These are phyloP conservation scores for Helianthus annuus DNA, from an alignment of 129 eudicot genomes.

Conservation along the genomic window DNA sequence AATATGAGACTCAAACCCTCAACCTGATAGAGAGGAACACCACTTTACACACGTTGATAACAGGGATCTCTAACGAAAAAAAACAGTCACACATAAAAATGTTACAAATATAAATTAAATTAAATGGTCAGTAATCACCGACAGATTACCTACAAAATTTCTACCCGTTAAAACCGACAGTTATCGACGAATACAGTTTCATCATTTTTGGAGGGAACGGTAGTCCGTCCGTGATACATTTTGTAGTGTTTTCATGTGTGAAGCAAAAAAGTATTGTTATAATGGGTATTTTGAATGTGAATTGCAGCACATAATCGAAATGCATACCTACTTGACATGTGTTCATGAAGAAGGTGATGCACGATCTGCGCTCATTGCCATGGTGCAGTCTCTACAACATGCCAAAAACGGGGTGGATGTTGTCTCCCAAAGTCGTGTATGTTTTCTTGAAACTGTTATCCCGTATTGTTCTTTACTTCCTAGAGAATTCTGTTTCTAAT, in stretches of 20 bases:
- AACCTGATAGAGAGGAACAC: too few relatives aligned
- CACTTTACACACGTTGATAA: too few relatives aligned
- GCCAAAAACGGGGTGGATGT: slow-evolving; percentile 97
- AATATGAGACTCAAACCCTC: too few relatives aligned
- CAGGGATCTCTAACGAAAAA: too few relatives aligned
- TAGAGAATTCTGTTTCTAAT: slow-evolving; percentile 9
- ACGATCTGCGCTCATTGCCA: slow-evolving; percentile 90
- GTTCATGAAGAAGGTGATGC: slow-evolving; percentile 99
- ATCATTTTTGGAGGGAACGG: too few relatives aligned
- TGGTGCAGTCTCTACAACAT: slow-evolving; percentile 93
- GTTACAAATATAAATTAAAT: too few relatives aligned
- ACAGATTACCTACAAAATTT: too few relatives aligned
- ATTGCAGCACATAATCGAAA: slow-evolving; percentile 73
- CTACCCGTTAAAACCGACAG: too few relatives aligned
- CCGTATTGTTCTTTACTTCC: neutral
- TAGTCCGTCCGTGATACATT: too few relatives aligned
- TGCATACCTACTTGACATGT: slow-evolving; percentile 96
- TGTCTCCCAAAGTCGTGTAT: slow-evolving; percentile 92
- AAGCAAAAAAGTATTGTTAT: neutral
- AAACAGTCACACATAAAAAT: too few relatives aligned
- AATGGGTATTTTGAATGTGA: slow-evolving; percentile 19
- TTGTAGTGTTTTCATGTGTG: neutral
- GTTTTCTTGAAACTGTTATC: slow-evolving; percentile 6
- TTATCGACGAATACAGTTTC: too few relatives aligned
- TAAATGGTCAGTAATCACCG: too few relatives aligned